A percentile compares a stretch with the other conserved stretches of the same genome.
Conservation (phyloP, 1,284 basidiomycete species). For the Boletus sp. region DNA sequence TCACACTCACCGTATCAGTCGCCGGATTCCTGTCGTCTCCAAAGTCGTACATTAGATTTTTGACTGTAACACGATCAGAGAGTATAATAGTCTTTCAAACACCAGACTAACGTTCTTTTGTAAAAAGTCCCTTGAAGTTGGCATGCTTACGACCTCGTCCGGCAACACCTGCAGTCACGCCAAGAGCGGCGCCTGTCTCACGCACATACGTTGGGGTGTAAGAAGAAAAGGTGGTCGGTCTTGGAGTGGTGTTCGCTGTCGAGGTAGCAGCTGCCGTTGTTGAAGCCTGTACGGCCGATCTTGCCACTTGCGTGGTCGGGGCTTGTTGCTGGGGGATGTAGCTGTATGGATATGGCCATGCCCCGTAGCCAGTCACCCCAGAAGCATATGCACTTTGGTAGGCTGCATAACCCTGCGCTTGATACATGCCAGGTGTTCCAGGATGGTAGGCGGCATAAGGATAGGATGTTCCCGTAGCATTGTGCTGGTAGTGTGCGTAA, state of each 20-base stretch:
- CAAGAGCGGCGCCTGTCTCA: slow-evolving; percentile 44
- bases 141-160: slow-evolving; percentile 61
- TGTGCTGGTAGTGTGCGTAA: slow-evolving; percentile 42
- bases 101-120: slow-evolving; percentile 72
- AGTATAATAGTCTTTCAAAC: neutral
- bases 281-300: slow-evolving; percentile 41
- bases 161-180: slow-evolving; percentile 45
- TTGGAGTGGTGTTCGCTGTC: slow-evolving; percentile 25
- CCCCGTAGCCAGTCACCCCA: slow-evolving; percentile 54
- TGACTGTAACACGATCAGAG: slow-evolving; percentile 54
- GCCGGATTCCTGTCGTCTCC: slow-evolving; percentile 89
- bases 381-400: slow-evolving; percentile 50
- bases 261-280: slow-evolving; percentile 27
- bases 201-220: slow-evolving; percentile 61
- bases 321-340: slow-evolving; percentile 53
- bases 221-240: slow-evolving; percentile 47
- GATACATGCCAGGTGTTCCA: slow-evolving; percentile 40
- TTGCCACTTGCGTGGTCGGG: slow-evolving; percentile 36
- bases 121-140: slow-evolving; percentile 70
- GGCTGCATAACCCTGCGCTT: slow-evolving; percentile 45
- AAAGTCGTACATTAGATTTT: slow-evolving; percentile 93
- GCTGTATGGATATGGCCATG: slow-evolving; percentile 62
- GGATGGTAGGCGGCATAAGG: slow-evolving; percentile 56
- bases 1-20: slow-evolving; percentile 85
- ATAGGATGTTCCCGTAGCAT: slow-evolving; percentile 52